Conservation (phyloP, 257 asterid genomes). For the Primulina eburnea region DNA sequence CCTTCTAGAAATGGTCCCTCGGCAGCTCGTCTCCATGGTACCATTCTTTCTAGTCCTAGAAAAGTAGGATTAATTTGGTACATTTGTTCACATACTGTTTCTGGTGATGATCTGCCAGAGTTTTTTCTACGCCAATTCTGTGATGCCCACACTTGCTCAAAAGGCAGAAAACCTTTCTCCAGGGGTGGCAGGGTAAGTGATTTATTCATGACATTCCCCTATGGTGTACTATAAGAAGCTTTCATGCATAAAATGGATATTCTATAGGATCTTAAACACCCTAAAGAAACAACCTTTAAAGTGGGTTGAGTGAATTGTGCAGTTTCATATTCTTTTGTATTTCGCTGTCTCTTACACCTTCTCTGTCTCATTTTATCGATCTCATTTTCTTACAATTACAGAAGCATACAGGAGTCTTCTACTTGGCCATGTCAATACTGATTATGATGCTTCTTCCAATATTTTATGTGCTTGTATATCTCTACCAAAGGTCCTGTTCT, state of each 20-base stretch:
- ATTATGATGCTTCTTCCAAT: constrained; percentile 80
- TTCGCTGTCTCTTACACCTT: not conserved
- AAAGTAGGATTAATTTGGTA: constrained; percentile 4
- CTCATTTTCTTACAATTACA: constrained; percentile 34
- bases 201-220: constrained; percentile 2
- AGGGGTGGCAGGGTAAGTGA: constrained; percentile 80
- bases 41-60: constrained; percentile 12
- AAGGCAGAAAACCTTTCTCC: constrained; percentile 63
- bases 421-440: constrained; percentile 64
- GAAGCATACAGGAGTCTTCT: constrained; percentile 70
- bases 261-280: not conserved
- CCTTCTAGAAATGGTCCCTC: constrained; percentile 59
- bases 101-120: constrained; percentile 44
- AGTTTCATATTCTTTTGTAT: not conserved
- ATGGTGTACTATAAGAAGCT: not conserved
- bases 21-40: constrained; percentile 84
- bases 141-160: constrained; percentile 83
- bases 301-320: not conserved
- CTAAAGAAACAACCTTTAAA: not conserved
- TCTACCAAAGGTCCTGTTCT: constrained; percentile 63
- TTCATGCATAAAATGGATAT: not conserved
- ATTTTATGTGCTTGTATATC: constrained; percentile 63
- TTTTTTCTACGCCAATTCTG: constrained; percentile 85
- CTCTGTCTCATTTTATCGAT: constrained; percentile 3
- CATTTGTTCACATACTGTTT: constrained; percentile 22